Evolutionary conservation across 2,329 filamentous ascomycete species (phyloP).

Genomic region (Trichoderma koningiopsis): DNA sequence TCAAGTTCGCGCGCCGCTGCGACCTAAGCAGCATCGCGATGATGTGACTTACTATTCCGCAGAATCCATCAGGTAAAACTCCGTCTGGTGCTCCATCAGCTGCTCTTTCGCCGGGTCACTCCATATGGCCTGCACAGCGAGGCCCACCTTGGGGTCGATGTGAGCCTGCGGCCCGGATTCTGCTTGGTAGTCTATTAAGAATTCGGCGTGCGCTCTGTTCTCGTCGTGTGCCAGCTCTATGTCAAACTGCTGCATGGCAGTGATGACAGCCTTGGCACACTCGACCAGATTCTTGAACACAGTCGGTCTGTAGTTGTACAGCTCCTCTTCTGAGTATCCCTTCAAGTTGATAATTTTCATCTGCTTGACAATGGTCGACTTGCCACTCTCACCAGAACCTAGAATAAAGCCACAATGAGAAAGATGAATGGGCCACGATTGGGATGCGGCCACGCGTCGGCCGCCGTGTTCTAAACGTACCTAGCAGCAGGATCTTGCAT

Average conservation of each 20-base stretch:
- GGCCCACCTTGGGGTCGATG: constrained; percentile 77
- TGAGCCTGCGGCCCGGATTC: constrained; percentile 87
- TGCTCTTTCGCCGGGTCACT: constrained; percentile 79
- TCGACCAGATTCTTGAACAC: constrained; percentile 98
- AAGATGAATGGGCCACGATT: constrained; percentile 28
- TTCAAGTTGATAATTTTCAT: constrained; percentile 99
- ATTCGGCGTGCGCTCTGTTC: constrained; percentile 75
- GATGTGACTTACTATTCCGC: constrained; percentile 80
- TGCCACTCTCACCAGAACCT: constrained; percentile 98
- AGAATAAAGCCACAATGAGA: constrained; percentile 29
- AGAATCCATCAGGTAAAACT: constrained; percentile 99
- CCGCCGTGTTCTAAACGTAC: constrained; percentile 54
- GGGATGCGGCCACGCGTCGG: background rate
- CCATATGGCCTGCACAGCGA: constrained; percentile 86
- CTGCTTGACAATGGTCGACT: constrained; percentile 99
- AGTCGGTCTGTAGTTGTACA: constrained; percentile 90
- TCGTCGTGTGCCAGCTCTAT: constrained; percentile 74
- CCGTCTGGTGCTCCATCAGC: constrained; percentile 90
- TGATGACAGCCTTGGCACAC: constrained; percentile 90
- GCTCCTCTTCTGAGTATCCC: constrained; percentile 91
- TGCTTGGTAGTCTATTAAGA: constrained; percentile 82
- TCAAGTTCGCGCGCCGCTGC: background rate
- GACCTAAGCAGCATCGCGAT: background rate
- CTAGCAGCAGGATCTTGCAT: constrained; percentile 97
- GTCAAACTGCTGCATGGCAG: constrained; percentile 88